Conservation (phyloP, 2,329 filamentous ascomycete species). For the Trichoderma oligosporum region DNA sequence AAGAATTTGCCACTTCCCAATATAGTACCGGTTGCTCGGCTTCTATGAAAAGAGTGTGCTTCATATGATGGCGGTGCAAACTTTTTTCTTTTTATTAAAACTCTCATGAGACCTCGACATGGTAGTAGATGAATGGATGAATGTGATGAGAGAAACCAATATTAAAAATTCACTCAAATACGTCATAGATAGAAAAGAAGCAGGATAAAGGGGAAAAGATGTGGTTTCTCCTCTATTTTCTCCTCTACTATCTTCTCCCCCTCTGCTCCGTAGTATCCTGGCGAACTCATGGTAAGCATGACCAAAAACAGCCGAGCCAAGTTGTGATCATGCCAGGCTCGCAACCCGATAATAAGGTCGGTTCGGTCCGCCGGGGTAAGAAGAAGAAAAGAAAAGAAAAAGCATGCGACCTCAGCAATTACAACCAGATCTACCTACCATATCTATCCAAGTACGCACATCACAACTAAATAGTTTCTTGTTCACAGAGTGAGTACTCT, state of each 20-base stretch:
- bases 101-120: slow-evolving; percentile 6
- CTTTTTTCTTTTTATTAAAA: not conserved
- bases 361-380: too few relatives aligned
- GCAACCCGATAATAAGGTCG: too few relatives aligned
- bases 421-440: not conserved
- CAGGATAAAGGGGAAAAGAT: not conserved
- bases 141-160: not conserved
- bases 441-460: not conserved
- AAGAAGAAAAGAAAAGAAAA: not conserved
- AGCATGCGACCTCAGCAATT: not conserved
- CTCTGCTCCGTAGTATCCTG: not conserved
- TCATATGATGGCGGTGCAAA: too few relatives aligned
- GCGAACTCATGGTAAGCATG: not conserved
- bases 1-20: slow-evolving; percentile 2
- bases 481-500: too few relatives aligned
- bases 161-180: slow-evolving; percentile 7
- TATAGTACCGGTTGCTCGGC: slow-evolving; percentile 5
- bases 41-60: not conserved
- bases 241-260: too few relatives aligned
- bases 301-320: slow-evolving; percentile 5
- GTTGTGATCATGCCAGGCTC: not conserved
- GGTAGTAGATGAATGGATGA: not conserved
- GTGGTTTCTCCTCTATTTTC: too few relatives aligned
- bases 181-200: slow-evolving; percentile 14
- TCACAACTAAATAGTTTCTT: not conserved